These are phyloP conservation scores for Panellus pusillus DNA, from an alignment of 768 basidiomycete species.

Conservation along the genomic window DNA sequence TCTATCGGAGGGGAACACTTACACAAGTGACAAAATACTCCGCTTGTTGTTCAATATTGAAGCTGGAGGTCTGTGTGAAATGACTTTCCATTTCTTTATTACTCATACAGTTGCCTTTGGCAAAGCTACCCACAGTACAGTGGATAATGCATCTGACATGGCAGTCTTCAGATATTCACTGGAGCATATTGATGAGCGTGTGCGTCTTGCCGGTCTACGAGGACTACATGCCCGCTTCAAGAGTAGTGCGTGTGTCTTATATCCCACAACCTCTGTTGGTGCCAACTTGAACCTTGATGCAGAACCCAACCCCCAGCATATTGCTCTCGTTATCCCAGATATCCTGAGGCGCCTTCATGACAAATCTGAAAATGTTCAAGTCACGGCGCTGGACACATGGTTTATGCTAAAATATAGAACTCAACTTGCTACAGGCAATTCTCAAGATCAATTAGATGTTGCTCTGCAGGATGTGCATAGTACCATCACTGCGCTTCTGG, in stretches of 20 bases:
- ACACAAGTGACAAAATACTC: not conserved
- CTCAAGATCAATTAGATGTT: too few relatives aligned
- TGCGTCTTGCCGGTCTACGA: not conserved
- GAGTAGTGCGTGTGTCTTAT: not conserved
- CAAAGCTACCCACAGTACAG: too few relatives aligned
- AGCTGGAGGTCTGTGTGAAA: not conserved
- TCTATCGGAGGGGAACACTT: not conserved
- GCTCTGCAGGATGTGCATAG: too few relatives aligned
- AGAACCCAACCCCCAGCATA: not conserved
- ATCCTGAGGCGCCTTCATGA: not conserved
- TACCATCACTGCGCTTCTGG: too few relatives aligned
- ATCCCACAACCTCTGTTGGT: not conserved
- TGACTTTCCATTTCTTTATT: not conserved
- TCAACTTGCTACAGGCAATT: too few relatives aligned
- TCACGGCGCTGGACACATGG: not conserved
- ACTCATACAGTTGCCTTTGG: not conserved
- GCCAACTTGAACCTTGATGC: not conserved
- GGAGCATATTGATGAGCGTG: not conserved
- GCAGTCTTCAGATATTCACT: not conserved
- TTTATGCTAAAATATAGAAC: not conserved
- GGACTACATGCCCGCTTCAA: not conserved
- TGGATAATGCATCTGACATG: not conserved
- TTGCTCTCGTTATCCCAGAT: not conserved
- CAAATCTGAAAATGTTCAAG: not conserved
- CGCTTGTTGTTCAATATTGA: not conserved